Evolutionary conservation across 306 rosid genomes (phyloP).

Genomic region (Malus asiatica): DNA sequence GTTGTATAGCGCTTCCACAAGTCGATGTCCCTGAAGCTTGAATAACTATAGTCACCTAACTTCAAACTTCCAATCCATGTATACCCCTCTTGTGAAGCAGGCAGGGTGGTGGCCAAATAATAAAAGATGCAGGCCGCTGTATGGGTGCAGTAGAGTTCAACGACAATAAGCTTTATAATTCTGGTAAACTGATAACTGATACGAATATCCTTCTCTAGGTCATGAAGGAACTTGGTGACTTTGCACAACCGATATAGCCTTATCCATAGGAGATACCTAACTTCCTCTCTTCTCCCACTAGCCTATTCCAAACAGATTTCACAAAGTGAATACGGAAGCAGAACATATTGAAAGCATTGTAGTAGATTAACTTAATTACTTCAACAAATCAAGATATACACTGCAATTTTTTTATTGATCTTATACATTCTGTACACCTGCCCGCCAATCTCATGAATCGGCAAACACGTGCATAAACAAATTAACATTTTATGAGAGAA

Average conservation of each 20-base stretch:
- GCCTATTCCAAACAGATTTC: constrained; percentile 38
- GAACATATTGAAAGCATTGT: constrained; percentile 1
- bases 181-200: constrained; percentile 69
- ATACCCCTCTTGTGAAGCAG: constrained; percentile 72
- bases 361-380: background rate
- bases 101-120: constrained; percentile 90
- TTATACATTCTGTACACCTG: background rate
- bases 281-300: constrained; percentile 66
- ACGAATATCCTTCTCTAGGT: constrained; percentile 85
- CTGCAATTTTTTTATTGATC: background rate
- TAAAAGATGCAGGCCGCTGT: constrained; percentile 98
- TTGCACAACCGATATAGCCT: constrained; percentile 71
- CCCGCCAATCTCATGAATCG: background rate
- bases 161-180: constrained; percentile 70
- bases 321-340: constrained; percentile 8
- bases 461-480: background rate
- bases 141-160: constrained; percentile 96
- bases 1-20: constrained; percentile 82
- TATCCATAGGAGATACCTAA: constrained; percentile 85
- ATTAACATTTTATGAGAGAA: background rate
- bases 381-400: background rate
- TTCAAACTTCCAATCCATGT: constrained; percentile 96
- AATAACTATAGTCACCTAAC: constrained; percentile 71
- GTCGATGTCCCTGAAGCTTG: constrained; percentile 82
- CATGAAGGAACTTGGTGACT: constrained; percentile 43